Base-by-base conservation (phyloP, 352 stramenopile species). In the Phytophthora pseudosyringae region DNA sequence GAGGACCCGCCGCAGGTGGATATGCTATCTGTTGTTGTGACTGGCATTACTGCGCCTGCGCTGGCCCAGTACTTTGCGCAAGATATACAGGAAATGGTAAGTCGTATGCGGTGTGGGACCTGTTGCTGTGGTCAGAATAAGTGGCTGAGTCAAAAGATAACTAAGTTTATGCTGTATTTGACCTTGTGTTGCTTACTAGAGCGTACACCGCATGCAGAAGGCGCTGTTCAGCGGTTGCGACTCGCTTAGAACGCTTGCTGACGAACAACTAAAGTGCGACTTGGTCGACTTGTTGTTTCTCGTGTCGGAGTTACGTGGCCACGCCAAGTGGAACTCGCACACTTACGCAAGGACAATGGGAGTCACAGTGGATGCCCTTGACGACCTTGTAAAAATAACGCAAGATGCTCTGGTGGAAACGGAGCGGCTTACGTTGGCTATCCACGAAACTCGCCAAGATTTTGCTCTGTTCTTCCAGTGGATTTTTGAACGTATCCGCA, bases 81-180 rank as follows among this genome's bases (percentile, higher is more conserved):
- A 64, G 82, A 93, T 55, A 93, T 93, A 45, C 82, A 91, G 45
- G 85, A 91, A 66, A 88, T 90, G 79, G 84, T 90, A 60, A 32
- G 73, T 65, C n/a, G 18, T 32, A 7, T 35, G n/a, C 21, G 21
- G 21, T 2, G 21, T 21, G 21, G 21, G 21, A 2, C 2, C 21
- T 21, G 2, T 21, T 21, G 21, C 21, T 21, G 21, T 21, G 21
- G 21, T 21, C 21, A 21, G 21, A 21, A 21, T 21, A 21, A 21
- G 21, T 21, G 21, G 21, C 21, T 2, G 21, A 21, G 21, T 21
- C 21, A 21, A 21, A 21, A 21, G 21, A 21, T 21, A 21, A 21
- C 21, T 21, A 21, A 21, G 7, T 18, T 59, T 10, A 16, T 41
- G 15, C 12, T 63, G 6, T 41, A 13, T 49, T 29, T 51, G 21